A percentile compares a stretch with the other conserved stretches of the same genome.
These are phyloP conservation scores for Fusarium setosum DNA, from an alignment of 2,329 filamentous ascomycete species.

Conservation along the genomic window DNA sequence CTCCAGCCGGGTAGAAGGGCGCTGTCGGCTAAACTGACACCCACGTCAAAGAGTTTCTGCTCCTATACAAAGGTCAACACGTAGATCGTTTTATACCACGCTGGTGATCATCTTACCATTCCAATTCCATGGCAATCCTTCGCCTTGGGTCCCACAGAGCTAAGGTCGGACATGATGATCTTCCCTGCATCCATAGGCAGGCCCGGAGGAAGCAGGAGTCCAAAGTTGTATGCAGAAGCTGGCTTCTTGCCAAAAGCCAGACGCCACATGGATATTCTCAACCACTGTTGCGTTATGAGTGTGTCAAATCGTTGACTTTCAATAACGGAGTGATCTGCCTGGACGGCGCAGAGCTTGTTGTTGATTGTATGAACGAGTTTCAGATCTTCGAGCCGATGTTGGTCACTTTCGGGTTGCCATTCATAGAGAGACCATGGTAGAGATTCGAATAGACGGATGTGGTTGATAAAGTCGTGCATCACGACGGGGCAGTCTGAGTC, in stretches of 20 bases:
- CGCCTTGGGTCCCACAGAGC: conserved; percentile 39
- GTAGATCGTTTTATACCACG: rapidly evolving
- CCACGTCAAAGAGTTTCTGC: conserved; percentile 49
- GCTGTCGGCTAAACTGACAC: conserved; percentile 45
- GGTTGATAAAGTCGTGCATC: conserved; percentile 50
- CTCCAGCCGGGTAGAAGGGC: conserved; percentile 33
- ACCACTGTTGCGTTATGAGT: conserved; percentile 48
- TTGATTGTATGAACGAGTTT: conserved; percentile 41
- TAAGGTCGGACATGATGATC: conserved; percentile 42
- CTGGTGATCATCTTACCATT: conserved; percentile 31
- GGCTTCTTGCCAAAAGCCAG: conserved; percentile 44
- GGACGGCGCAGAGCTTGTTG: conserved; percentile 42
- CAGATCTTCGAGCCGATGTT: conserved; percentile 29
- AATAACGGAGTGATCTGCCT: conserved; percentile 43
- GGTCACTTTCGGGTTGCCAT: conserved; percentile 41
- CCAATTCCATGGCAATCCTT: conserved; percentile 49
- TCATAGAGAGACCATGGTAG: conserved; percentile 46
- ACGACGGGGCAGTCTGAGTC: conserved; percentile 47
- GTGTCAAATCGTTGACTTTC: conserved; percentile 49
- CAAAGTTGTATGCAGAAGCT: conserved; percentile 29
- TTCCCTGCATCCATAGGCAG: conserved; percentile 47
- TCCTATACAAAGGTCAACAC: conserved; percentile 29
- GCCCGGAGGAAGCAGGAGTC: conserved; percentile 26
- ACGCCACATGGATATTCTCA: conserved; percentile 47
- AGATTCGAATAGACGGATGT: conserved; percentile 46